Evolutionary conservation across 2,329 filamentous ascomycete species (phyloP), one percentile per base, ranked within the genome.

Genomic region (Polytolypa hystricis): DNA sequence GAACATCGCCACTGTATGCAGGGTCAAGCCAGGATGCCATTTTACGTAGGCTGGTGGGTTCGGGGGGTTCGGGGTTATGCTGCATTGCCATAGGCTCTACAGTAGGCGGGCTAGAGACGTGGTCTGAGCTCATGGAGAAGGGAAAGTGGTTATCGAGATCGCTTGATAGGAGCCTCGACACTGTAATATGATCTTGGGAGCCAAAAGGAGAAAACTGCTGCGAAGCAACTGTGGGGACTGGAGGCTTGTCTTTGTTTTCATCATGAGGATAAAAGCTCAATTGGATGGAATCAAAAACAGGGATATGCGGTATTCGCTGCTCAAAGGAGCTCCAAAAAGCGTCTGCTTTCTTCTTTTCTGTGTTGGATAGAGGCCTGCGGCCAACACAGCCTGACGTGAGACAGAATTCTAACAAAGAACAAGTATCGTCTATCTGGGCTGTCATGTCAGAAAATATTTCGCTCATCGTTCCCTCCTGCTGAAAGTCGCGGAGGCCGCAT

Each of bases 381-480:
- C n/a, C n/a, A n/a, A n/a, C n/a, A n/a, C n/a, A n/a, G n/a, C n/a
- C n/a, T n/a, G n/a, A n/a, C n/a, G n/a, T n/a, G n/a, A n/a, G n/a
- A 35, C 14, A 35, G 15, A 6, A 15, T 28, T 27, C 33, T 35
- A 35, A 19, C 23, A 35, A 12, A 14, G 14, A 8, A 19, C 17
- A 25, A 19, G n/a, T 27, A 17, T 10, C 8, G 11, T 12, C 18
- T 9, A 18, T n/a, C 28, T 35, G 20, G 15, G 14, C 14, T 34
- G 18, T 16, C 26, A 30, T 31, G 10, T 10, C 26, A 8, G 35
- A 30, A 25, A 37, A 32, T 23, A 32, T 32, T 5, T 31, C 19
- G 9, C 15, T 7, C 15, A 31, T 16, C 6, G 25, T 15, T 9
- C 4, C 11, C 17, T 12, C 12, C n/a, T n/a, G 11, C n/a, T 27